phyloP scores from a whole-genome alignment of 495 filamentous ascomycete species.

The Ascodesmis nigricans region DNA sequence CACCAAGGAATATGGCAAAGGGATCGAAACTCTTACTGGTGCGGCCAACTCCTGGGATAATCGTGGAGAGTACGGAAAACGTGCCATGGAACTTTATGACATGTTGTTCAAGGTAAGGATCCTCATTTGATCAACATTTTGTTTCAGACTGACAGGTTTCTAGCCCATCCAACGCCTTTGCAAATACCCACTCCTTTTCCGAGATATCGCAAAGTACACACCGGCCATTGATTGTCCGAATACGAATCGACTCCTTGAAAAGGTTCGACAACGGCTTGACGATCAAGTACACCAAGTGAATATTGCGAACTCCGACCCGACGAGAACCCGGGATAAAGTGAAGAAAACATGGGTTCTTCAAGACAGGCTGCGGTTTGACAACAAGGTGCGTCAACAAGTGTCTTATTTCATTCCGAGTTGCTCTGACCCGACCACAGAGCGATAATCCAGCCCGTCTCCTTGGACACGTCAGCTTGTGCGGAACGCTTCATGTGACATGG shows the following conservation, averaged over 20 bases:
- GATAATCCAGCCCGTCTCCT: constrained; percentile 38
- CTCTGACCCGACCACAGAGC: constrained; percentile 10
- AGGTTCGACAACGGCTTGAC: constrained; percentile 46
- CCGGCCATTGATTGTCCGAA: constrained; percentile 64
- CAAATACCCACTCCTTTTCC: constrained; percentile 75
- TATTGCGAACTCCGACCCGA: constrained; percentile 41
- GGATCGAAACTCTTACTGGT: constrained; percentile 65
- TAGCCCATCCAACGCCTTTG: constrained; percentile 87
- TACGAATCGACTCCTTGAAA: constrained; percentile 55
- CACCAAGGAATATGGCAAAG: constrained; percentile 54
- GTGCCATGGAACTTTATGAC: constrained; percentile 59
- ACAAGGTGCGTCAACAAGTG: constrained; percentile 33
- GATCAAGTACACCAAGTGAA: constrained; percentile 57
- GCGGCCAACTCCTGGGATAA: constrained; percentile 50
- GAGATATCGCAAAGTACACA: constrained; percentile 59
- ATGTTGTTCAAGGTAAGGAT: constrained; percentile 63
- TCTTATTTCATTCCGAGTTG: constrained; percentile 1
- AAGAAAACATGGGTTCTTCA: constrained; percentile 61
- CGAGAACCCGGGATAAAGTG: constrained; percentile 32
- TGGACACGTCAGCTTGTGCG: constrained; percentile 66
- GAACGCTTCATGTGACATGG: constrained; percentile 69
- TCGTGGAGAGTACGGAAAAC: constrained; percentile 38
- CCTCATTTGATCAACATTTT: neutral
- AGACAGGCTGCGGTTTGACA: constrained; percentile 49
- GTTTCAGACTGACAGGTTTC: no score